Base-by-base conservation (phyloP, 371 early-diverging fungal genomes). In the Mucor plumbeus region DNA sequence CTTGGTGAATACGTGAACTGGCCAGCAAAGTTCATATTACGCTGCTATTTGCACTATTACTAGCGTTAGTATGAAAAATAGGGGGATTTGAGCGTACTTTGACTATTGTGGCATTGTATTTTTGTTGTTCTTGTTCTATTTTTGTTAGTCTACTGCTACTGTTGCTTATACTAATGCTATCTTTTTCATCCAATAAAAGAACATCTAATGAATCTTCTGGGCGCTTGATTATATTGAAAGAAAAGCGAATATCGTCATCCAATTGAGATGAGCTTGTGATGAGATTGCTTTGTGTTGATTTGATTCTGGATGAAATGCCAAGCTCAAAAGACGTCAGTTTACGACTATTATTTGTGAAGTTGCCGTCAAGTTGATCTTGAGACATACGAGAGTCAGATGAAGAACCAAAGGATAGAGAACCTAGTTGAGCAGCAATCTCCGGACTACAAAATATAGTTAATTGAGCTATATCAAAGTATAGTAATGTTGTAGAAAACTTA, bases 21-120 rank as follows among this genome's bases (percentile, higher is more conserved):
- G 3, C 26, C 26, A 26, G 26, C 26, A 26, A 26, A 3, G 5
- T 21, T 10, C 14, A 53, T 13, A 53, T 1, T 31, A 14, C 31
- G 14, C 13, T 26, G 13, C 7, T 53, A 31, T 53, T 53, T 21
- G 26, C 4, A 6, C 53, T 53, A 11, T 14, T 53, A 14, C 10
- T 14, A 31, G 53, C 14, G 10, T 26, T 13, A 14, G 53, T 14
- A 14, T 31, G 13, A 21, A 31, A 53, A 61, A 54, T 43, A 15
- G 67, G 69, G 3, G 74, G 71, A 14, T 67, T 74, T 9, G 67
- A 63, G 26, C 73, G 73, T 15, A 65, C 71, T 39, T 68, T 64
- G 17, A 57, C 65, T 11, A 71, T 69, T 14, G 67, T 69, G 11
- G 75, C 75, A 64, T 75, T 76, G 63, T 78, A 78, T 19, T 69